These are phyloP conservation scores for Flaveria linearis DNA, from an alignment of 129 eudicot genomes.

Conservation along the genomic window DNA sequence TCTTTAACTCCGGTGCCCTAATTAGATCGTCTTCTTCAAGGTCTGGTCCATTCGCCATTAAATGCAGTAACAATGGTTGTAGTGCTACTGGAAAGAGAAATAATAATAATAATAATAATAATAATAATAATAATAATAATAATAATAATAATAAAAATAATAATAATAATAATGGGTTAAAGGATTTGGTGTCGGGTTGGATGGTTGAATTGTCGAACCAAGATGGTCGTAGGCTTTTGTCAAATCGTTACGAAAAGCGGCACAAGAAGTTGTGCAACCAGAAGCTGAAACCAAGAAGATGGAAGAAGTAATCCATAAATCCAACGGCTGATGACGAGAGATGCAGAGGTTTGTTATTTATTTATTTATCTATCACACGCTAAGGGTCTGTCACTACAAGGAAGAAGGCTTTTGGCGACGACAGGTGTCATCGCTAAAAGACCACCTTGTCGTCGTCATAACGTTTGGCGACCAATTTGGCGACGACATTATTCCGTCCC, in stretches of 20 bases:
- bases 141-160: neutral
- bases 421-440: too few relatives aligned
- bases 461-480: too few relatives aligned
- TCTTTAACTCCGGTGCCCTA: neutral
- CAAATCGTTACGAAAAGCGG: neutral
- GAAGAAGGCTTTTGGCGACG: too few relatives aligned
- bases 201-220: neutral
- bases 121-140: neutral
- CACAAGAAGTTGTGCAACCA: neutral
- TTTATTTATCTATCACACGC: neutral
- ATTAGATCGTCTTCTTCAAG: neutral
- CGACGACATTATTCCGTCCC: too few relatives aligned
- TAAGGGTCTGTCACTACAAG: too few relatives aligned
- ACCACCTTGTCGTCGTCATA: too few relatives aligned
- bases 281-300: slow-evolving; percentile 18
- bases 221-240: neutral
- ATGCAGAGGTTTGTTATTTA: neutral
- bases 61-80: neutral
- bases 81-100: neutral
- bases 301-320: neutral
- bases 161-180: neutral
- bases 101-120: neutral
- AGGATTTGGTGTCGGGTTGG: neutral
- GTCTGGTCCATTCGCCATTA: neutral
- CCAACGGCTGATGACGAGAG: neutral